Conservation (phyloP, 352 stramenopile genomes). For the Phytophthora sojae region DNA sequence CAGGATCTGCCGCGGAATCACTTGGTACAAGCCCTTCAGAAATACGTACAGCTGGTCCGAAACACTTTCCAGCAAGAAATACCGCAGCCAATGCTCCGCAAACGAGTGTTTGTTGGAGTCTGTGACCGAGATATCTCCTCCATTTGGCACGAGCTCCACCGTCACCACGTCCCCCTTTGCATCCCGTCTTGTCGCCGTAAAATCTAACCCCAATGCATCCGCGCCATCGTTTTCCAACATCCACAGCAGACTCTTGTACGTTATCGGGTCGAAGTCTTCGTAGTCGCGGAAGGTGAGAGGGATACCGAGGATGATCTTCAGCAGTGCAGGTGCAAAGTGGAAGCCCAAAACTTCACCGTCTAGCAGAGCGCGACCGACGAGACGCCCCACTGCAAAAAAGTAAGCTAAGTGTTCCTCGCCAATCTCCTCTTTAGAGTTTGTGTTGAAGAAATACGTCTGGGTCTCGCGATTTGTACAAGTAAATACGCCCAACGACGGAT, state of each 20-base stretch:
- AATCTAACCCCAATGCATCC: constrained; percentile 50
- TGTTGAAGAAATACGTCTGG: constrained; percentile 62
- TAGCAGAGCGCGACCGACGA: constrained; percentile 58
- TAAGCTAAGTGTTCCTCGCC: constrained; percentile 52
- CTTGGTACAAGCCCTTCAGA: constrained; percentile 94
- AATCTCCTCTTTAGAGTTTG: constrained; percentile 38
- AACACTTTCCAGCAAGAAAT: constrained; percentile 91
- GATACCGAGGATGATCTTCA: constrained; percentile 60
- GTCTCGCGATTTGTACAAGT: constrained; percentile 49
- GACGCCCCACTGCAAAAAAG: constrained; percentile 52
- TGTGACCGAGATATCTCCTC: constrained; percentile 76
- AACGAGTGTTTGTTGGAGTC: constrained; percentile 93
- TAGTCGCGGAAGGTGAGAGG: constrained; percentile 53
- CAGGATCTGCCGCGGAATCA: constrained; percentile 91
- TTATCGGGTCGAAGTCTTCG: constrained; percentile 49
- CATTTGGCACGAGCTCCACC: constrained; percentile 55
- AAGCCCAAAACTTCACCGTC: constrained; percentile 93
- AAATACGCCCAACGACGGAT: constrained; percentile 47
- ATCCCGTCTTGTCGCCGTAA: constrained; percentile 37
- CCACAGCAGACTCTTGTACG: constrained; percentile 61
- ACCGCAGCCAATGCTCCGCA: constrained; percentile 87
- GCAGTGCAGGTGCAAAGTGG: constrained; percentile 79
- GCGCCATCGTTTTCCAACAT: constrained; percentile 53
- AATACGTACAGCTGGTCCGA: constrained; percentile 79
- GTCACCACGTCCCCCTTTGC: constrained; percentile 19